These are phyloP conservation scores for Verticillium albo-atrum DNA, from an alignment of 2,329 filamentous ascomycete genomes.

Conservation along the genomic window DNA sequence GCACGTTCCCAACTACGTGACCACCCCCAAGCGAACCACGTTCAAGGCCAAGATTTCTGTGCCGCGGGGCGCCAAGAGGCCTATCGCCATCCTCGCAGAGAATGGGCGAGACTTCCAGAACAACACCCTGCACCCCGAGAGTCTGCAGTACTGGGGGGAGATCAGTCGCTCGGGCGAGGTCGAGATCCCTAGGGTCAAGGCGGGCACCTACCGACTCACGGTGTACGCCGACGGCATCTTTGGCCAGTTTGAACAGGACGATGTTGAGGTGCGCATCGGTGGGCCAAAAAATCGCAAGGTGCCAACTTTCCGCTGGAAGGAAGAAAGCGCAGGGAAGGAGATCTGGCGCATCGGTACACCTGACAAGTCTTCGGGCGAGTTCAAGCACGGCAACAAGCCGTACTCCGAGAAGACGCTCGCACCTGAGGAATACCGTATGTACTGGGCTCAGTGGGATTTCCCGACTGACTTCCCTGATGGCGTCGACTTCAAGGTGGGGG, in stretches of 20 bases:
- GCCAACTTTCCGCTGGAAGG: slow-evolving; percentile 38
- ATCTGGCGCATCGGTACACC: slow-evolving; percentile 59
- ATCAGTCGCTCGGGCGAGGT: slow-evolving; percentile 42
- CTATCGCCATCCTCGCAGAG: slow-evolving; percentile 48
- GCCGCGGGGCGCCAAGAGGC: slow-evolving; percentile 41
- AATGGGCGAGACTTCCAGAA: slow-evolving; percentile 23
- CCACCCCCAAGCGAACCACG: slow-evolving; percentile 42
- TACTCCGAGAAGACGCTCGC: slow-evolving; percentile 42
- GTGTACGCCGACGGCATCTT: slow-evolving; percentile 59
- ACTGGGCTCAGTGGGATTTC: slow-evolving; percentile 58
- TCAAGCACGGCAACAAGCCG: slow-evolving; percentile 47
- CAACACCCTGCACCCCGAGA: slow-evolving; percentile 42
- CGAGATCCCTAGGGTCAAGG: slow-evolving; percentile 50
- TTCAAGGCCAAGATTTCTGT: slow-evolving; percentile 45
- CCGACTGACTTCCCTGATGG: slow-evolving; percentile 53
- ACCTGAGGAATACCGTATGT: slow-evolving; percentile 55
- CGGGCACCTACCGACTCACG: slow-evolving; percentile 56
- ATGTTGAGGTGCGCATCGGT: slow-evolving; percentile 34
- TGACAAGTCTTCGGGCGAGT: slow-evolving; percentile 55
- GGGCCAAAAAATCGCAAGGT: slow-evolving; percentile 11
- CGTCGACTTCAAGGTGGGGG: slow-evolving; percentile 51
- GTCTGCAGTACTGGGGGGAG: slow-evolving; percentile 59
- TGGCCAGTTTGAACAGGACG: slow-evolving; percentile 52
- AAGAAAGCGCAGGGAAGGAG: slow-evolving; percentile 52
- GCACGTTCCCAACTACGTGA: slow-evolving; percentile 53